Conservation (phyloP, 768 basidiomycete genomes). For the Boletus sensibilis region DNA sequence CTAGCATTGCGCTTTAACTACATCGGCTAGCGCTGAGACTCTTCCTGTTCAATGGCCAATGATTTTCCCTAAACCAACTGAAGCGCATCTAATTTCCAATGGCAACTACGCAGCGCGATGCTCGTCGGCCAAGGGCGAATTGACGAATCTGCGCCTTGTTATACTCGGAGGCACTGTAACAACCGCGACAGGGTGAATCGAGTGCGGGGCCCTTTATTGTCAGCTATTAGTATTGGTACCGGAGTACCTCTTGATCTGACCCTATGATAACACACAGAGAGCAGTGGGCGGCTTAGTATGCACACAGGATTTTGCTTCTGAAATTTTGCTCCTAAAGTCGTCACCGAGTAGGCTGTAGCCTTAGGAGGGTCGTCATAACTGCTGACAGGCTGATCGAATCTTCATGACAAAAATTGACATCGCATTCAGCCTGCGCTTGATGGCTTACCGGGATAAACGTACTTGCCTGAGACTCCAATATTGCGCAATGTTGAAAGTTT, state of each 20-base stretch:
- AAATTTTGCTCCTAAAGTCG: too few relatives aligned
- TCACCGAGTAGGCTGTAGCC: background rate
- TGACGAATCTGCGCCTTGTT: background rate
- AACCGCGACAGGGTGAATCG: background rate
- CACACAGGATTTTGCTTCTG: background rate
- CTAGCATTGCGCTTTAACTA: background rate
- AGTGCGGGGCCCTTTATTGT: background rate
- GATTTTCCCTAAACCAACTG: background rate
- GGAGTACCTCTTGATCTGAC: background rate
- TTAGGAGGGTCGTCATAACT: background rate
- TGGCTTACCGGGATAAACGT: background rate
- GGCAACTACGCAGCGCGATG: too few relatives aligned
- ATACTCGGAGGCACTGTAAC: background rate
- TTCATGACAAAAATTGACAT: background rate
- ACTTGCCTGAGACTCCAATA: background rate
- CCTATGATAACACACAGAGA: background rate
- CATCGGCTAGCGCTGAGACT: background rate
- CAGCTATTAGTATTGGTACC: background rate
- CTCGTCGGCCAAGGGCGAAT: background rate
- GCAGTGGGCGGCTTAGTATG: background rate
- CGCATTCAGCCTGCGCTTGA: background rate
- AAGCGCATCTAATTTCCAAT: background rate
- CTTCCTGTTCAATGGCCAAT: background rate
- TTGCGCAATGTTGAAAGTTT: background rate
- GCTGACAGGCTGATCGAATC: background rate